Percentiles rank a stretch among this genome's conserved stretches.
Conservation (phyloP, 371 early-diverging fungal genomes). For the Mucor saturninus region DNA sequence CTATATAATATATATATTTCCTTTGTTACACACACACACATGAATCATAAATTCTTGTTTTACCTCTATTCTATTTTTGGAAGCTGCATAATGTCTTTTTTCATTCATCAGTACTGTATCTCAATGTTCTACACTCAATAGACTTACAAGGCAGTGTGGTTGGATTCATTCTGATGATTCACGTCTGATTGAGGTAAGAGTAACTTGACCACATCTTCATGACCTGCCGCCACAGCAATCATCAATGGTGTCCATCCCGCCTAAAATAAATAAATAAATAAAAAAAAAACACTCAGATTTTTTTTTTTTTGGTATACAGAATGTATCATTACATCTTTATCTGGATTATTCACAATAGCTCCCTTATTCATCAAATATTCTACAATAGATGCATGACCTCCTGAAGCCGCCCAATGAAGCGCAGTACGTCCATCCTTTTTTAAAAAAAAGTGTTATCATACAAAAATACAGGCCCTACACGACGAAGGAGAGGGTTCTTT, state of each 20-base stretch:
- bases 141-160: conserved; percentile 60
- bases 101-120: too few species aligned
- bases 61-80: conserved; percentile 58
- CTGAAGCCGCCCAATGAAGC: conserved; percentile 66
- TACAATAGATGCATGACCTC: conserved; percentile 68
- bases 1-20: conserved; percentile 10
- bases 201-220: conserved; percentile 42
- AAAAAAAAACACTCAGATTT: background rate
- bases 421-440: conserved; percentile 43
- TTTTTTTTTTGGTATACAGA: background rate
- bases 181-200: conserved; percentile 56
- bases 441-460: background rate
- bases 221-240: conserved; percentile 68
- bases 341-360: conserved; percentile 56
- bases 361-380: conserved; percentile 68
- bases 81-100: conserved; percentile 60
- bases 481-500: background rate
- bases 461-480: too few species aligned
- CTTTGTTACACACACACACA: background rate
- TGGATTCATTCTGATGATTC: conserved; percentile 53
- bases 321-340: conserved; percentile 49
- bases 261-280: conserved; percentile 25
- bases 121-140: too few species aligned
- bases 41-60: background rate
- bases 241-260: conserved; percentile 66